Base-by-base conservation (phyloP, 768 basidiomycete species). In the Hemileccinum impolitum region DNA sequence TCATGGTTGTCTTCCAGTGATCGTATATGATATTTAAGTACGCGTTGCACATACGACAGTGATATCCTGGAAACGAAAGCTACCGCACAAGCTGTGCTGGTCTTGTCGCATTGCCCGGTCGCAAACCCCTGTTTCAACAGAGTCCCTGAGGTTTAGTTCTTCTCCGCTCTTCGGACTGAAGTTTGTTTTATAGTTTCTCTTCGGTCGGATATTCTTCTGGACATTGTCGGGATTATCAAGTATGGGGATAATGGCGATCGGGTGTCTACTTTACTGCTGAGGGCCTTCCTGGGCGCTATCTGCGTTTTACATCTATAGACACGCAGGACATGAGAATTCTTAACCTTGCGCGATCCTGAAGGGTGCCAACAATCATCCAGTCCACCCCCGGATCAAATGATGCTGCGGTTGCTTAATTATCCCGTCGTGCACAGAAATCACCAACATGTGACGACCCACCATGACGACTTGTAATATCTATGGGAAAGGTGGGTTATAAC, bases 401-500 rank as follows among this genome's bases (percentile, higher is more conserved):
- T 23, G 21, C 28, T 17, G 3, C 23, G 13, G 35, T 23, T 19
- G 38, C 50, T 43, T 21, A 21, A 31, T 41, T 26, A 43, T 32
- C 4, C 23, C 36, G 6, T 34, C 13, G 18, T 23, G 26, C 28
- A 37, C 18, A 34, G 40, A 41, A 45, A 39, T 48, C 36, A 32
- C 31, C 14, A 12, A 32, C 48, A 44, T 48, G 51, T 42, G 39
- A 53, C 39, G 15, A 45, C 28, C 21, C 34, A 12, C 30, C 23
- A 25, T 31, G n/a, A 44, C 13, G 15, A 39, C 39, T 8, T 18
- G 18, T 17, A 41, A 44, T 43, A 39, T 32, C 34, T 39, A 43
- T 53, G 52, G 18, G 44, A 42, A 47, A 44, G 39, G 47, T 42
- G 17, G 9, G 47, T 31, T 38, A 31, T 19, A 47, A 49, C 43